phyloP scores from a whole-genome alignment of 441 rosid species.

The Pelargonium myrrhifolium region DNA sequence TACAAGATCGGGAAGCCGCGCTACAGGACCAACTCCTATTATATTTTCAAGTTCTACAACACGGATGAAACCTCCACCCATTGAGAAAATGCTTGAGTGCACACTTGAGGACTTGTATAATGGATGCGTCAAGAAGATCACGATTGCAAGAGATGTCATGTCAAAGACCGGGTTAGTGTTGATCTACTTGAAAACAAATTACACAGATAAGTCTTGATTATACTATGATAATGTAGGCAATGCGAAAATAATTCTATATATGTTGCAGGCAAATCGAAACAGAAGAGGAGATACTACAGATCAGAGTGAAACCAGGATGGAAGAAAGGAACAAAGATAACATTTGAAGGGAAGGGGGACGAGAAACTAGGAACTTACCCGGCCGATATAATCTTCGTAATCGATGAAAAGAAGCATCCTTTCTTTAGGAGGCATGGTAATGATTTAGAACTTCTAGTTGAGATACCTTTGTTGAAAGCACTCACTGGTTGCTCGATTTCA shows the following conservation, averaged over 20 bases:
- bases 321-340: constrained; percentile 69
- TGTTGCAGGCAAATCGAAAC: constrained; percentile 37
- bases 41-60: constrained; percentile 56
- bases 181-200: neutral
- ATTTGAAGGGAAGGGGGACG: constrained; percentile 77
- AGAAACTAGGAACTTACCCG: constrained; percentile 62
- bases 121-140: constrained; percentile 56
- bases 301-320: constrained; percentile 88
- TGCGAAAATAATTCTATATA: constrained; percentile 14
- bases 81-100: constrained; percentile 61
- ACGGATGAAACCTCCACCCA: constrained; percentile 43
- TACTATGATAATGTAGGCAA: constrained; percentile 30
- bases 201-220: neutral
- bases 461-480: constrained; percentile 65
- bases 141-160: constrained; percentile 44
- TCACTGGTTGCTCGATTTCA: constrained; percentile 59
- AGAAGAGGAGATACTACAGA: constrained; percentile 55
- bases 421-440: constrained; percentile 52
- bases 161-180: constrained; percentile 46
- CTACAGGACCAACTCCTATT: constrained; percentile 38
- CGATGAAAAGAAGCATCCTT: constrained; percentile 50
- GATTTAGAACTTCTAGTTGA: constrained; percentile 56
- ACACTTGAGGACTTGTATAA: constrained; percentile 60
- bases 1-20: neutral
- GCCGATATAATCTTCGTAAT: constrained; percentile 53